Evolutionary conservation across 1,284 basidiomycete genomes (phyloP).

Genomic region (Filobasidium uniguttulatum): DNA sequence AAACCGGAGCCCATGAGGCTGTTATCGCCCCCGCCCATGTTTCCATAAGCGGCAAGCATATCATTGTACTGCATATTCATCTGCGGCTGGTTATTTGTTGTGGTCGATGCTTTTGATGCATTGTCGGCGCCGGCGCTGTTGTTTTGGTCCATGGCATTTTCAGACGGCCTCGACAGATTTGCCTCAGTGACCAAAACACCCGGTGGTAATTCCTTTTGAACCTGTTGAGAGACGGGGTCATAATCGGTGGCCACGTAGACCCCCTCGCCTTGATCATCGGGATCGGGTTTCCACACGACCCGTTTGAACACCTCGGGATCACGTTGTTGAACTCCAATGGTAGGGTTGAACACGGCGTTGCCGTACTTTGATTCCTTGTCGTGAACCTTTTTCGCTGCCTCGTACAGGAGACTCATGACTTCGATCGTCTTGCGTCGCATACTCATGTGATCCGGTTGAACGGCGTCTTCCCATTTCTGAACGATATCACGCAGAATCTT

Average conservation of each 20-base stretch:
- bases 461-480: slow-evolving; percentile 59
- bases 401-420: slow-evolving; percentile 79
- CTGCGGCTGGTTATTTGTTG: neutral
- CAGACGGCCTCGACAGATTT: slow-evolving; percentile 16
- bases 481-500: slow-evolving; percentile 68
- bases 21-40: too few relatives aligned
- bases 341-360: slow-evolving; percentile 37
- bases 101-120: neutral
- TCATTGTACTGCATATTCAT: slow-evolving; percentile 17
- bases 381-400: slow-evolving; percentile 63
- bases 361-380: slow-evolving; percentile 22
- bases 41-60: slow-evolving; percentile 13
- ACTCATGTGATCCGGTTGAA: slow-evolving; percentile 64
- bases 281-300: slow-evolving; percentile 27
- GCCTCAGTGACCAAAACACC: slow-evolving; percentile 46
- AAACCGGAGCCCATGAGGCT: too few relatives aligned
- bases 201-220: slow-evolving; percentile 31
- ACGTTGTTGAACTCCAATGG: slow-evolving; percentile 36
- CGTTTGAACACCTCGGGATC: slow-evolving; percentile 21
- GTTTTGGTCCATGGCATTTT: neutral
- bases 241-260: slow-evolving; percentile 52
- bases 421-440: slow-evolving; percentile 83
- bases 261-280: slow-evolving; percentile 58
- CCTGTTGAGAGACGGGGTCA: slow-evolving; percentile 4
- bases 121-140: neutral